Evolutionary conservation across 176 grass and related monocot species (phyloP), one percentile per base, ranked within the genome.

Genomic region (Chrysopogon serrulatus): DNA sequence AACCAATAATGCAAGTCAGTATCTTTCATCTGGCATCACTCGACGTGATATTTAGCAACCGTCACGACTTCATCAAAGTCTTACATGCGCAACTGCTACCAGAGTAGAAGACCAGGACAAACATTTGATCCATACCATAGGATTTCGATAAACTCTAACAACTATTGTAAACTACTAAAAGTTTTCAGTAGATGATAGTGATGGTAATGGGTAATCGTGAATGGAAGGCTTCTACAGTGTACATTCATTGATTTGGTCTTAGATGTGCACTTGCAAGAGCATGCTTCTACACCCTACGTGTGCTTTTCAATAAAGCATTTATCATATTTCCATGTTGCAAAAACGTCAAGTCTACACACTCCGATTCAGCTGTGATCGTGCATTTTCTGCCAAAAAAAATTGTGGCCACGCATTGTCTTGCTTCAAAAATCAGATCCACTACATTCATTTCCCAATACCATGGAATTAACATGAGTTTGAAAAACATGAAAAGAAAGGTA

Each of bases 191-290:
- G n/a, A 63, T 37, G 53, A 72, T n/a, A 65, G 53, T 17, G 73
- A 71, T 26, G 15, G 86, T 62, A 4, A 76, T 21, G 56, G 54
- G 54, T 43, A 33, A 57, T 57, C 18, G 34, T 65, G 28, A 63
- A 31, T 63, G 14, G 3, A 51, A 16, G 48, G 48, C 48, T 51
- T 30, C 12, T 63, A 65, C 12, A 17, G 7, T 14, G 8, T 71
- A 6, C 18, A 30, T 36, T 41, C 42, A 51, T 66, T 87, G 78
- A 81, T 45, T 75, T 81, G 60, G 78, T 87, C 45, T 81, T 68
- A 54, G 18, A 74, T 34, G 36, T 74, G 63, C n/a, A 33, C 40
- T 68, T 77, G 40, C 54, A 8, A 63, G 13, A 72, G 42, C 74
- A 65, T 73, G 48, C 41, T 4, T 78, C 16, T 31, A 18, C 69